Evolutionary conservation across 176 grass and related monocot genomes (phyloP).

Genomic region (Zea luxurians): DNA sequence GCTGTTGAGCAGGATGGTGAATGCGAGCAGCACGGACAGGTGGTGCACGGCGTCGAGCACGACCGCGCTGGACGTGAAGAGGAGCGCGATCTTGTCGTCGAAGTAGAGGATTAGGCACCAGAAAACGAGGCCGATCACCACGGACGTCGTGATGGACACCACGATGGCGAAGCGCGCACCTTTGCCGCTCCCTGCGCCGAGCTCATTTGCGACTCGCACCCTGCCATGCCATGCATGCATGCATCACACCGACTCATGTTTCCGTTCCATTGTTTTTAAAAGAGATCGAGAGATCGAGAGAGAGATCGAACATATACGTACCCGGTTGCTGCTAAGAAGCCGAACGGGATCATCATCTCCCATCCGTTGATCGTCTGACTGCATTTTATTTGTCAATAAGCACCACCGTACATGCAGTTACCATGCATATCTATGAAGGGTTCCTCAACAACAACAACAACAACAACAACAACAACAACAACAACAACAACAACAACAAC

Average conservation of each 20-base stretch:
- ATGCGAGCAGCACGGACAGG: conserved; percentile 47
- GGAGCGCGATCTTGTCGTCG: conserved; percentile 43
- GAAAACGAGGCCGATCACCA: conserved; percentile 48
- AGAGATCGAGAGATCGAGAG: background rate
- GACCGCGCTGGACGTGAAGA: conserved; percentile 45
- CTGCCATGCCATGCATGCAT: background rate
- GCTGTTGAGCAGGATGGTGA: conserved; percentile 63
- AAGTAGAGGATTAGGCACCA: conserved; percentile 47
- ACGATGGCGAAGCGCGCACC: conserved; percentile 51
- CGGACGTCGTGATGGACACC: conserved; percentile 49
- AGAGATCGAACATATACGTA: conserved; percentile 29
- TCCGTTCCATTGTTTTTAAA: too few relatives aligned
- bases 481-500: too few relatives aligned
- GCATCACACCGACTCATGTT: too few relatives aligned
- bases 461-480: too few relatives aligned
- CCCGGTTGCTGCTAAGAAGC: conserved; percentile 83
- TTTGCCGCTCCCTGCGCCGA: conserved; percentile 50
- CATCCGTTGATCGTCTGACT: conserved; percentile 72
- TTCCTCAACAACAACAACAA: too few relatives aligned
- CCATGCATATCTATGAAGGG: too few relatives aligned
- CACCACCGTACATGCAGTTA: too few relatives aligned
- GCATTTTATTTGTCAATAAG: background rate
- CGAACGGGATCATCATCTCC: conserved; percentile 91
- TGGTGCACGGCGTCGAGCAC: conserved; percentile 42
- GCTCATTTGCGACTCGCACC: conserved; percentile 58